phyloP scores from a whole-genome alignment of 2,329 filamentous ascomycete genomes.

The Lecanicillium sp. region DNA sequence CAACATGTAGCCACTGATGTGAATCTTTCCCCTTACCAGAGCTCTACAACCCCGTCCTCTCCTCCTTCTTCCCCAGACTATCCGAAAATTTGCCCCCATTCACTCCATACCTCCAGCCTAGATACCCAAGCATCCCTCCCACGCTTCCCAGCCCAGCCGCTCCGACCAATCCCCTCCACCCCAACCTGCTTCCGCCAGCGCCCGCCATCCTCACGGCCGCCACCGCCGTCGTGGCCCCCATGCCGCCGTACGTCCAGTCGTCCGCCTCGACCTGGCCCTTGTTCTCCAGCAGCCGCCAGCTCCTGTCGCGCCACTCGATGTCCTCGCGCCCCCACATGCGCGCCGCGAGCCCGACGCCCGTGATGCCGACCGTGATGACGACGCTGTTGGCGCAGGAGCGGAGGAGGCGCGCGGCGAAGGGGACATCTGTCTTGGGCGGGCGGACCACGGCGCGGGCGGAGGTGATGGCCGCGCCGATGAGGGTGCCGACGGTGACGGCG shows the following conservation, averaged over 20 bases:
- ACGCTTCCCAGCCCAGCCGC: conserved; percentile 43
- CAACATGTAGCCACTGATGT: no score
- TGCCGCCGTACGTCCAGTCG: conserved; percentile 46
- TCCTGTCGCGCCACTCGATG: conserved; percentile 60
- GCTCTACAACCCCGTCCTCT: conserved; percentile 13
- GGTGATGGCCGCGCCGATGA: conserved; percentile 39
- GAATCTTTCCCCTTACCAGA: no score
- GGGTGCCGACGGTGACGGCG: conserved; percentile 45
- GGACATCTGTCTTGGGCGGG: conserved; percentile 22
- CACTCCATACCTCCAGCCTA: conserved; percentile 45
- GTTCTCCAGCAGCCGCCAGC: conserved; percentile 56
- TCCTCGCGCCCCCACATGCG: conserved; percentile 51
- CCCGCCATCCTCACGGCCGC: conserved; percentile 23
- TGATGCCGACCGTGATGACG: conserved; percentile 37
- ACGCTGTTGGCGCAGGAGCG: conserved; percentile 40
- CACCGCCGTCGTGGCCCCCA: conserved; percentile 29
- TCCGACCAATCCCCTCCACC: conserved; percentile 37
- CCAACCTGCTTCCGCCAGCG: conserved; percentile 16
- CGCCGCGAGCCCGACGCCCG: conserved; percentile 36
- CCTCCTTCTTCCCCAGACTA: conserved; percentile 16
- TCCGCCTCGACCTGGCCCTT: conserved; percentile 50
- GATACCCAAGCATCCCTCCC: conserved; percentile 41
- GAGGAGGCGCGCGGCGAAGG: conserved; percentile 34
- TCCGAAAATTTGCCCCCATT: conserved; percentile 35
- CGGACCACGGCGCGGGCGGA: conserved; percentile 27